Conservation (phyloP, 2,329 filamentous ascomycete genomes). For the Fusarium ambrosium region DNA sequence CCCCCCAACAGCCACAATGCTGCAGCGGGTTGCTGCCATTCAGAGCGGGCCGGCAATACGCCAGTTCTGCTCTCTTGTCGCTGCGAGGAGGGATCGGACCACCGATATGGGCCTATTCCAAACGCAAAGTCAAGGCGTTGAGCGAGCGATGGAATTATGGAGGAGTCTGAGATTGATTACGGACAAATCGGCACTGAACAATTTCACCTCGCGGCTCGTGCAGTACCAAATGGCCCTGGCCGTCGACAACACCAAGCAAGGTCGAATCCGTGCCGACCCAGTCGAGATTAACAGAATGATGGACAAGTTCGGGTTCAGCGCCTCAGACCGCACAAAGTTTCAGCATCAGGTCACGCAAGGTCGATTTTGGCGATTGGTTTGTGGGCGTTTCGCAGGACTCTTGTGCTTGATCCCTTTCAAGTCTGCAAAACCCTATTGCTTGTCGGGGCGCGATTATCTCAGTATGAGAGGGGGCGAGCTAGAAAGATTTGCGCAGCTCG, state of each 20-base stretch:
- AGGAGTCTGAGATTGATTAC: not conserved
- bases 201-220: not conserved
- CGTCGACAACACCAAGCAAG: not conserved
- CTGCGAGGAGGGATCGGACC: not conserved
- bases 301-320: constrained; percentile 3
- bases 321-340: not conserved
- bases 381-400: not conserved
- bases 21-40: not conserved
- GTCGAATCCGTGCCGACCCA: not conserved
- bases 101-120: not conserved
- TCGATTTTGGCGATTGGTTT: not conserved
- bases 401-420: not conserved
- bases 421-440: not conserved
- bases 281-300: not conserved
- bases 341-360: not conserved
- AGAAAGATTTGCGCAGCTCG: not conserved
- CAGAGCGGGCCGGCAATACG: not conserved
- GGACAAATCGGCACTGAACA: not conserved
- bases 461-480: not conserved
- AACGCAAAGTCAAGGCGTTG: not conserved
- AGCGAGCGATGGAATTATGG: not conserved
- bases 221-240: not conserved
- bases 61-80: not conserved
- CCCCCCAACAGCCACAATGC: not conserved
- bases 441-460: not conserved